phyloP scores from a whole-genome alignment of 1,139 yeast genomes.

The Yamadazyma triangularis region DNA sequence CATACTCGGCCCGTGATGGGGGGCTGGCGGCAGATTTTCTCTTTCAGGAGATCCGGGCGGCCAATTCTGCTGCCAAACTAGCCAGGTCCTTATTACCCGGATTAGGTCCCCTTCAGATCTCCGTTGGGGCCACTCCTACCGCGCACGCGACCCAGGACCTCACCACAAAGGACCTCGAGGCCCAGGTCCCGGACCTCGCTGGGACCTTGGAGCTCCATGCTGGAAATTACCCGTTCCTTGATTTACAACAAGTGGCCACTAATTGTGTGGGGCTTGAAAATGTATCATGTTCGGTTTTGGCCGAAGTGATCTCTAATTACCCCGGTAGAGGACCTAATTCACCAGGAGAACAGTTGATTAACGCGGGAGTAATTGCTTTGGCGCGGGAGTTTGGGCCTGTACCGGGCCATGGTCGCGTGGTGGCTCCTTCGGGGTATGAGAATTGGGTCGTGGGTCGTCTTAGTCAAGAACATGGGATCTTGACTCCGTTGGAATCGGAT shows the following conservation, averaged over 20 bases:
- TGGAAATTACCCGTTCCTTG: slow-evolving; percentile 72
- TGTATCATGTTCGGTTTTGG: slow-evolving; percentile 55
- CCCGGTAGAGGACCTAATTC: slow-evolving; percentile 40
- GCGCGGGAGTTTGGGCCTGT: slow-evolving; percentile 57
- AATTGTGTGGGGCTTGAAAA: slow-evolving; percentile 45
- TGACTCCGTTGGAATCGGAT: slow-evolving; percentile 29
- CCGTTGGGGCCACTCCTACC: slow-evolving; percentile 83
- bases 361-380: slow-evolving; percentile 70
- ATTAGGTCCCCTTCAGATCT: slow-evolving; percentile 31
- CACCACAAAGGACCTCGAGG: slow-evolving; percentile 16
- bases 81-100: slow-evolving; percentile 16
- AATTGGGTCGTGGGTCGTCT: slow-evolving; percentile 55
- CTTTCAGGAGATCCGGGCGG: slow-evolving; percentile 52
- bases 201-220: slow-evolving; percentile 70
- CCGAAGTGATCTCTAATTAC: slow-evolving; percentile 62
- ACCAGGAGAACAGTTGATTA: slow-evolving; percentile 61
- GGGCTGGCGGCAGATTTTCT: slow-evolving; percentile 46
- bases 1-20: slow-evolving; percentile 49
- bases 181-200: slow-evolving; percentile 23
- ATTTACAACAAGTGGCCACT: slow-evolving; percentile 71
- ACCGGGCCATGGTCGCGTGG: slow-evolving; percentile 47
- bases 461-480: slow-evolving; percentile 64
- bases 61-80: slow-evolving; percentile 47
- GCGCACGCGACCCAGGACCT: slow-evolving; percentile 53
- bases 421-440: slow-evolving; percentile 32